These are phyloP conservation scores for Auriscalpium vulgare DNA, from an alignment of 768 basidiomycete genomes.

Conservation along the genomic window DNA sequence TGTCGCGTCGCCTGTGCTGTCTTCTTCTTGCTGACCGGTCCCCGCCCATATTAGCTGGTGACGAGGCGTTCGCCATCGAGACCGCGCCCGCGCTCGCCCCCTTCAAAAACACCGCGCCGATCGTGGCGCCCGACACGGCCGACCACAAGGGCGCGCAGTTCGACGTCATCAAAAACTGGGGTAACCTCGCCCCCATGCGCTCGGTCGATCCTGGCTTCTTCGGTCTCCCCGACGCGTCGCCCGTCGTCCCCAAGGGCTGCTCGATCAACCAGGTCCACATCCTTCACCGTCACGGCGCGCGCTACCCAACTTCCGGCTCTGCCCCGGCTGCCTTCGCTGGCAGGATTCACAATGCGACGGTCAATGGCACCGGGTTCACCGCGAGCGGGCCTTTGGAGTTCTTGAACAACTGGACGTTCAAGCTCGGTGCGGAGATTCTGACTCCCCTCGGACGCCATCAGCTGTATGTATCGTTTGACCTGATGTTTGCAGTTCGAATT, in stretches of 20 bases:
- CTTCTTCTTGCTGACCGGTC: not conserved
- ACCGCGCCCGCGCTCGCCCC: constrained; percentile 32
- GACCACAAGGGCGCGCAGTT: constrained; percentile 29
- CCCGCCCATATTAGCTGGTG: constrained; percentile 16
- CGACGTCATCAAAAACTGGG: constrained; percentile 38
- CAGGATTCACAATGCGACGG: constrained; percentile 16
- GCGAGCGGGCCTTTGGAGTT: constrained; percentile 33
- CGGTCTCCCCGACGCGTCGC: constrained; percentile 39
- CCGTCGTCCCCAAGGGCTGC: constrained; percentile 39
- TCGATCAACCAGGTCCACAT: constrained; percentile 36
- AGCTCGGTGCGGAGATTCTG: constrained; percentile 37
- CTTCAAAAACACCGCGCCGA: constrained; percentile 32
- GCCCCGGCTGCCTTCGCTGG: constrained; percentile 21
- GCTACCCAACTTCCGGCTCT: constrained; percentile 31
- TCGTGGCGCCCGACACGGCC: constrained; percentile 30
- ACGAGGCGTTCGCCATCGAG: constrained; percentile 19
- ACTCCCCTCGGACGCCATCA: constrained; percentile 41
- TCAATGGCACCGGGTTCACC: constrained; percentile 20
- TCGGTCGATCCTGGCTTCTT: constrained; percentile 37
- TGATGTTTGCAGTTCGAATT: not conserved
- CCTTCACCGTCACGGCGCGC: constrained; percentile 33
- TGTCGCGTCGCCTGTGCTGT: not conserved
- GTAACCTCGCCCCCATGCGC: constrained; percentile 43
- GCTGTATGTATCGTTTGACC: constrained; percentile 17
- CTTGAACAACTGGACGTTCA: constrained; percentile 39